phyloP scores from a whole-genome alignment of 129 eudicot genomes.

The Lonicera japonica region DNA sequence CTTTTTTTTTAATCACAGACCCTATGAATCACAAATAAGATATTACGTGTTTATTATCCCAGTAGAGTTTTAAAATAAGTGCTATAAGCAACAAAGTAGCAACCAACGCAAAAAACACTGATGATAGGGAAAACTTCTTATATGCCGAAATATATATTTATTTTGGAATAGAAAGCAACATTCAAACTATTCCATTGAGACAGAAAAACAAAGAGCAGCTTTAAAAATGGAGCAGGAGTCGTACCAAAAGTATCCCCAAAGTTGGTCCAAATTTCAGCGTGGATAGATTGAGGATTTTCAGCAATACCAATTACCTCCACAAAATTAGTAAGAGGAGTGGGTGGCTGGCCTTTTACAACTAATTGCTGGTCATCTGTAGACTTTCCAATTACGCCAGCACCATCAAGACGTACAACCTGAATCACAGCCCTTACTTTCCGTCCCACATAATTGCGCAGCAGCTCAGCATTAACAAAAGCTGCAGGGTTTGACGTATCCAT shows the following conservation, averaged over 20 bases:
- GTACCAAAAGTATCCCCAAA: constrained; percentile 82
- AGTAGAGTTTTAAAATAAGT: neutral
- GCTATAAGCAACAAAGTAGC: neutral
- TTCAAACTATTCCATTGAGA: neutral
- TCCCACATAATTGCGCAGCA: constrained; percentile 54
- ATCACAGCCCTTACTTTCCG: constrained; percentile 69
- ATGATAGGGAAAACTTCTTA: neutral
- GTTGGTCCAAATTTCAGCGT: constrained; percentile 70
- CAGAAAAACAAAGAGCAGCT: neutral
- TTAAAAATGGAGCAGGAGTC: neutral
- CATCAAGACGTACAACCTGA: constrained; percentile 68
- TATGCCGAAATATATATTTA: no score
- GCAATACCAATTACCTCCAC: constrained; percentile 92
- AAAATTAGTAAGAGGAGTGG: constrained; percentile 49
- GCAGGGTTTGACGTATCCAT: constrained; percentile 92
- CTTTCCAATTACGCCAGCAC: constrained; percentile 46
- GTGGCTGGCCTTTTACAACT: constrained; percentile 43
- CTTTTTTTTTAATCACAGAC: neutral
- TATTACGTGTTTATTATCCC: neutral
- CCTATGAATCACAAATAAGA: neutral
- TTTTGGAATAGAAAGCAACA: neutral
- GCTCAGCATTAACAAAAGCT: constrained; percentile 76
- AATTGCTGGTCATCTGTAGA: constrained; percentile 76
- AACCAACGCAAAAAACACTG: neutral
- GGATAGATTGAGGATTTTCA: constrained; percentile 50